Base-by-base conservation (phyloP, 768 basidiomycete species). In the Trametes sanguinea region DNA sequence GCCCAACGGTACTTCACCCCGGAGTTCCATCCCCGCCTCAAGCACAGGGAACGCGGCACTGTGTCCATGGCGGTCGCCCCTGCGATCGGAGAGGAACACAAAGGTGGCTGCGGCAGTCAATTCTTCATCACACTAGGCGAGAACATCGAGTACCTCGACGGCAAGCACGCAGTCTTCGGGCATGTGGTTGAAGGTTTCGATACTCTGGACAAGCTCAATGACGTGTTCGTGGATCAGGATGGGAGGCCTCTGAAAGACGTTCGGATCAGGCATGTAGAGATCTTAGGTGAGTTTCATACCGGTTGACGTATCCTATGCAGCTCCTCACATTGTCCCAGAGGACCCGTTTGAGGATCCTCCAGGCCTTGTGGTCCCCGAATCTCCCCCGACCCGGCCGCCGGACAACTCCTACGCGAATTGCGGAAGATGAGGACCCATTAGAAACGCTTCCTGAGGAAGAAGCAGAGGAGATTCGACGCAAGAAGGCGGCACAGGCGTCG, bases 41-140 rank as follows among this genome's bases (percentile, higher is more conserved):
- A 98, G 75, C 97, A 99, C 72, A 80, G 80, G 0, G 76, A 79
- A 8, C 87, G 84, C 66, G 97, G 97, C 17, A 98, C 94, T 0
- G 90, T 99, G 14, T 98, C 95, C 0, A 98, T 98, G 97, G 97
- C 97, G 7, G 86, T 98, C 9, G 92, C 96, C 2, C 94, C 94
- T n/a, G 78, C 85, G 1, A 66, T 89, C 11, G 87, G 85, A 53
- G 85, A 82, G 3, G 78, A 84, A 33, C 69, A 65, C 30, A 72
- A 73, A 16, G 90, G 84, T n/a, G 90, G 95, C 13, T 94, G 93
- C 67, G 96, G 94, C 10, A 92, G 90, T 68, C 97, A 98, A 70
- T 99, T 98, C 80, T 99, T 98, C 76, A 84, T 99, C 69, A 99
- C 97, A 0, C 82, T 99, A 2, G 87, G 81, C 10, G 90, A 95